Evolutionary conservation across 345 rosid genomes (phyloP), one percentile per base, ranked within the genome.

Genomic region (Turritis glabra): DNA sequence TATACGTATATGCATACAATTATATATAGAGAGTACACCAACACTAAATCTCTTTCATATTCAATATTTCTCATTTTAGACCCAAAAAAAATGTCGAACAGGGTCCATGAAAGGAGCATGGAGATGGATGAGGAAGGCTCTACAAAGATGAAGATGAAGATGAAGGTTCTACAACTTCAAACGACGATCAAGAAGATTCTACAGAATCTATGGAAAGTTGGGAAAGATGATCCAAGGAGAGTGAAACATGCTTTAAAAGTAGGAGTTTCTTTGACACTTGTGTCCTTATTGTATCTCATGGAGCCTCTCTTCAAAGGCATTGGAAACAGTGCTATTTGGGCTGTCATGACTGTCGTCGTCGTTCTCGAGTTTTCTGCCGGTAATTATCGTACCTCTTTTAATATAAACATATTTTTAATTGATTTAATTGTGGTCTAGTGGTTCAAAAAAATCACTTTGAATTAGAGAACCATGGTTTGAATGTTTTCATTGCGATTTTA

Each of bases 261-360:
- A 3, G 98, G 98, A 1, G 19, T 81, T 2, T 73, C 94, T 1
- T 55, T 90, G 69, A 80, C 96, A 12, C 69, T 92, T 23, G 97
- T 88, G 9, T 89, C 98, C 8, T 41, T 86, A 27, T 37, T 88
- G 66, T 93, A 88, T 62, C 71, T 89, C 40, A 30, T 84, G 48
- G 85, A 87, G 77, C 96, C 93, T n/a, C 67, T 90, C 78, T 89
- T 75, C 62, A 76, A 90, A 76, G 84, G 84, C 40, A 69, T 89
- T 11, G 97, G 96, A 7, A 69, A 59, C 9, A 85, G 51, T 76
- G 89, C 96, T 32, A 88, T 89, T 6, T 88, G 97, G 96, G 90
- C 96, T 14, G 92, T 88, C 71, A 80, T 89, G 92, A 89, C 97
- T 14, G 96, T 92, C 29, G 93, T 92, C 19, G 93, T 92, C 54